These are phyloP conservation scores for Acanthamoeba lenticulata DNA, from an alignment of 208 protist species.

Conservation along the genomic window DNA sequence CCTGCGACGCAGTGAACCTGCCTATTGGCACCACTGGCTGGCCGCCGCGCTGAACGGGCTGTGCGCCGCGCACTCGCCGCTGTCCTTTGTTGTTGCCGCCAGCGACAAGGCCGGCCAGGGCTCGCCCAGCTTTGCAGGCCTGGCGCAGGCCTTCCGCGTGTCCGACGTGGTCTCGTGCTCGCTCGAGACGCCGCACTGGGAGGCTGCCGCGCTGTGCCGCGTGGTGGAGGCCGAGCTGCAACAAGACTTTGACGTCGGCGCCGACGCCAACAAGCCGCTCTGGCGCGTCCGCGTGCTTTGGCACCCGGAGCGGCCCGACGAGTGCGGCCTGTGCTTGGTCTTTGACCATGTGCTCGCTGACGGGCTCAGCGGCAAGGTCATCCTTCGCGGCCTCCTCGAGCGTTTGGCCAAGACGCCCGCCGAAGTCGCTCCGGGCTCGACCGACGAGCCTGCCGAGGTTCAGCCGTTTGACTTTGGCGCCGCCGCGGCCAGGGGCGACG, in stretches of 20 bases:
- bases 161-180: background rate
- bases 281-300: constrained; percentile 3
- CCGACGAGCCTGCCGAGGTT: background rate
- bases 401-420: background rate
- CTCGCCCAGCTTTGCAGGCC: background rate
- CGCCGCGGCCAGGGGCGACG: background rate
- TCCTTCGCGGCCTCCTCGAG: background rate
- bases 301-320: background rate
- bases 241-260: background rate
- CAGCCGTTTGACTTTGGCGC: background rate
- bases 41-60: background rate
- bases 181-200: background rate
- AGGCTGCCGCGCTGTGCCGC: background rate
- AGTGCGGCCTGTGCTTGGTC: constrained; percentile 10
- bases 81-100: background rate
- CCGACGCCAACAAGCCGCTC: background rate
- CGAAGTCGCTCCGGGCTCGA: no score
- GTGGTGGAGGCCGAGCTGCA: background rate
- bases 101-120: background rate
- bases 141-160: background rate
- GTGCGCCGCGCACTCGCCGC: background rate
- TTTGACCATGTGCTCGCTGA: constrained; percentile 19
- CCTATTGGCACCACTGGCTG: background rate
- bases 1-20: background rate
- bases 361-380: constrained; percentile 4